Evolutionary conservation across 2,329 filamentous ascomycete species (phyloP).

Genomic region (Arthrobotrys musiformis): DNA sequence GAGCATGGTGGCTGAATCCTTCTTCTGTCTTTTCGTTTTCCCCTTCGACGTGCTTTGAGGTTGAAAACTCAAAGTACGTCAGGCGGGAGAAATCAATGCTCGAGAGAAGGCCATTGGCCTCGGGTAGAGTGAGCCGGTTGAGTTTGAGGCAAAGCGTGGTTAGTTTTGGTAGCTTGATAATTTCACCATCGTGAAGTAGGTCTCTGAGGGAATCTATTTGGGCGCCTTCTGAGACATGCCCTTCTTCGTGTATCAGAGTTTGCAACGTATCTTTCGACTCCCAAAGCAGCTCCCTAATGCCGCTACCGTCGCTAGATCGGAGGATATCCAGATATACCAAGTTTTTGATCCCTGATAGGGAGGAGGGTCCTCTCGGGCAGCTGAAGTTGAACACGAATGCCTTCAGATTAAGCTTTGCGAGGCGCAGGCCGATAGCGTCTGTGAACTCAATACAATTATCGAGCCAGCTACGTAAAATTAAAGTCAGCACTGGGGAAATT

Average conservation of each 20-base stretch:
- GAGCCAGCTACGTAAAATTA: constrained; percentile 5
- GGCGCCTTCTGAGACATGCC: too few species aligned
- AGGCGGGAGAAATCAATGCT: constrained; percentile 31
- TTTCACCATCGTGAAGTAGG: not conserved
- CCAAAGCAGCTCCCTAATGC: constrained; percentile 6
- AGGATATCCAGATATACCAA: constrained; percentile 27
- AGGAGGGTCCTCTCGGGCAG: not conserved
- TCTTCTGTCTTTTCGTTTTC: not conserved
- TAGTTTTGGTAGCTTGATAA: constrained; percentile 21
- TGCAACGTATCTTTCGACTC: constrained; percentile 28
- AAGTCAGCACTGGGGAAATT: not conserved
- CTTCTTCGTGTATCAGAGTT: constrained; percentile 38
- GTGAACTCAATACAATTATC: constrained; percentile 31
- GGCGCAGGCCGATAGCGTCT: not conserved
- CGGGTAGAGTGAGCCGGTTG: not conserved
- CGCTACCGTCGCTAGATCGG: not conserved
- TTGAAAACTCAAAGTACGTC: constrained; percentile 51
- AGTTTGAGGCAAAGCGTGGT: constrained; percentile 12
- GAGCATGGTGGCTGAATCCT: constrained; percentile 23
- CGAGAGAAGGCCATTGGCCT: not conserved
- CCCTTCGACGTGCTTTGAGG: not conserved
- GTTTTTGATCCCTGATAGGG: constrained; percentile 9
- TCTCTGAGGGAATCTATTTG: not conserved
- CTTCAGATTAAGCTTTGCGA: constrained; percentile 10
- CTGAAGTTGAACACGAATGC: constrained; percentile 39